Percentiles rank a stretch among this genome's conserved stretches.
These are phyloP conservation scores for Cladochytrium replicatum DNA, from an alignment of 192 early-diverging fungal genomes.

Conservation along the genomic window DNA sequence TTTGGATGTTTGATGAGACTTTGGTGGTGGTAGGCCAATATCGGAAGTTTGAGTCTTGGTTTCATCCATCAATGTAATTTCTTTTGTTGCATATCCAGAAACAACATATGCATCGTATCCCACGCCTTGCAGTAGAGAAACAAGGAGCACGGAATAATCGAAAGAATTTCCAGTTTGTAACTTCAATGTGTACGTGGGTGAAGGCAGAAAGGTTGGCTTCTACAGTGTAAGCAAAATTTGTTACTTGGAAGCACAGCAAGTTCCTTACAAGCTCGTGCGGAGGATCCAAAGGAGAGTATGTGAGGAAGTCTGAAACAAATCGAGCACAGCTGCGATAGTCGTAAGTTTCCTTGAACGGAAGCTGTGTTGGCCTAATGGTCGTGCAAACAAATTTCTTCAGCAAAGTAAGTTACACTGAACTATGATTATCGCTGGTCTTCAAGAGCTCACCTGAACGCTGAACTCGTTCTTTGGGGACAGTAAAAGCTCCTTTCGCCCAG, in stretches of 20 bases:
- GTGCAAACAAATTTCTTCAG: conserved; percentile 48
- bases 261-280: conserved; percentile 44
- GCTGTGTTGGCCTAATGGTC: conserved; percentile 41
- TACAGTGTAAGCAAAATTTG: background rate
- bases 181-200: conserved; percentile 40
- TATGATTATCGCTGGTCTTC: background rate
- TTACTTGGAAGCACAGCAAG: background rate
- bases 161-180: conserved; percentile 45
- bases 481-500: conserved; percentile 39
- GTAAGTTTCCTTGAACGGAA: conserved; percentile 43
- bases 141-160: conserved; percentile 41
- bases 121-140: conserved; percentile 41
- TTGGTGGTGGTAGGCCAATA: conserved; percentile 20
- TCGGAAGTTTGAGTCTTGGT: conserved; percentile 25
- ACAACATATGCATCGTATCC: conserved; percentile 55
- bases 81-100: conserved; percentile 39
- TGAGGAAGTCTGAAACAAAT: conserved; percentile 45
- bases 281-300: conserved; percentile 40
- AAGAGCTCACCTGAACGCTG: conserved; percentile 30
- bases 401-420: background rate
- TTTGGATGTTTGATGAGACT: background rate
- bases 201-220: conserved; percentile 33
- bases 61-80: conserved; percentile 45
- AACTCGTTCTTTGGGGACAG: conserved; percentile 41
- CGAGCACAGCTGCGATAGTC: conserved; percentile 42